phyloP scores from a whole-genome alignment of 257 asterid genomes.

The Nicotiana otophora region DNA sequence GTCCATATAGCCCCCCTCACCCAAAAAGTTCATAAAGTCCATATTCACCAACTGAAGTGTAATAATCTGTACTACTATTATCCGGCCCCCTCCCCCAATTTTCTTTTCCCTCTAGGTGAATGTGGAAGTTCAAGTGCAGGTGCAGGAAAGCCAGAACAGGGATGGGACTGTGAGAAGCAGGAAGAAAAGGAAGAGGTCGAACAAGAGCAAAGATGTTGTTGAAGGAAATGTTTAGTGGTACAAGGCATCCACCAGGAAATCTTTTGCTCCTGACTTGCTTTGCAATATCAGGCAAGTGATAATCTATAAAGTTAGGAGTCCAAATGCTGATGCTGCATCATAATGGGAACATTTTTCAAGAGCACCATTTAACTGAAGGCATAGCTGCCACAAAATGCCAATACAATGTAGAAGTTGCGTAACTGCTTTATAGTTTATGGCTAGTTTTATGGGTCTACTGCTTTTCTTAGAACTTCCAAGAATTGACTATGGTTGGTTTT shows the following conservation, averaged over 20 bases:
- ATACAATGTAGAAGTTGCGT: neutral
- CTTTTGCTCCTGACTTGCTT: neutral
- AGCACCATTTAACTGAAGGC: neutral
- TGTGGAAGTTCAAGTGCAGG: conserved; percentile 11
- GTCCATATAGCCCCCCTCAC: too few species aligned
- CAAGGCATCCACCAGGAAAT: neutral
- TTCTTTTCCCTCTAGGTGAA: neutral
- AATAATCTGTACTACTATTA: neutral
- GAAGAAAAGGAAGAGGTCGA: conserved; percentile 5
- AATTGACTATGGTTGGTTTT: neutral
- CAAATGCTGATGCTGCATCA: neutral
- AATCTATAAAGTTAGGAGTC: neutral
- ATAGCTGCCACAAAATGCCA: neutral
- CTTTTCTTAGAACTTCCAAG: neutral
- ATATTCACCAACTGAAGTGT: neutral
- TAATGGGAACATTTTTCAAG: neutral
- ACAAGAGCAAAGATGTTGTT: neutral
- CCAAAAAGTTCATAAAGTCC: too few species aligned
- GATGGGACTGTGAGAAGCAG: conserved; percentile 9
- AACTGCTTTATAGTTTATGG: neutral
- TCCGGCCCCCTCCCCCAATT: neutral
- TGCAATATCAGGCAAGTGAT: neutral
- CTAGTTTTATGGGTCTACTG: too few species aligned
- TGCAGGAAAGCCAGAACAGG: conserved; percentile 10
- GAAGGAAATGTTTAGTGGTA: neutral